These are phyloP conservation scores for Atalantia buxifolia DNA, from an alignment of 345 rosid species.

Conservation along the genomic window DNA sequence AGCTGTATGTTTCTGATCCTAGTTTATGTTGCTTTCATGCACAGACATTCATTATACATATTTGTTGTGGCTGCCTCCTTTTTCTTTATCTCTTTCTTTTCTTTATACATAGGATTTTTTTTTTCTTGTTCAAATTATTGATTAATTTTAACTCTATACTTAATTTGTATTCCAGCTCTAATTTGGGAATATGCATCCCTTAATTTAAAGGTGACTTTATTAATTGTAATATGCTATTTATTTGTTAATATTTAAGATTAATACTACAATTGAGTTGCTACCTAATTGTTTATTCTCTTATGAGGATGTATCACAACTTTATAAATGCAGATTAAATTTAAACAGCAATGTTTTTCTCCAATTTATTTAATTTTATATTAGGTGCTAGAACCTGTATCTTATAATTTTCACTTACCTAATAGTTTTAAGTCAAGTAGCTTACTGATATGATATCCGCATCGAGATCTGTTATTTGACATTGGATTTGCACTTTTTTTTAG, in stretches of 20 bases:
- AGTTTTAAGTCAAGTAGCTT: no score
- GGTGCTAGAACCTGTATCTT: not conserved
- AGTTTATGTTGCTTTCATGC: not conserved
- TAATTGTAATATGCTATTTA: not conserved
- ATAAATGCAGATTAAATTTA: no score
- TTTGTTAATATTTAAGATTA: not conserved
- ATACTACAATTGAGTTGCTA: no score
- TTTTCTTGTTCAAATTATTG: not conserved
- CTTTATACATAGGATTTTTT: not conserved
- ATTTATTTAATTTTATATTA: no score
- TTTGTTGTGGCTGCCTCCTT: not conserved
- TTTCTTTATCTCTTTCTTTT: not conserved
- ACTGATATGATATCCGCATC: no score
- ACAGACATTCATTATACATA: not conserved
- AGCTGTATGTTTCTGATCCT: conserved; percentile 36
- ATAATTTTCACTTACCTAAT: no score
- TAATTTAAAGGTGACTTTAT: no score
- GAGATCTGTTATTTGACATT: no score
- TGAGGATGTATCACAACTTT: no score
- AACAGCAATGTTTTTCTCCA: not conserved
- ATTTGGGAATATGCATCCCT: no score
- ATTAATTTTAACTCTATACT: not conserved
- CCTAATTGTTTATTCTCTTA: no score
- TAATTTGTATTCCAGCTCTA: not conserved
- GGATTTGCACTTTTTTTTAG: no score